These are phyloP conservation scores for Trichoderma aggressivum DNA, from an alignment of 2,329 filamentous ascomycete genomes.

Conservation along the genomic window DNA sequence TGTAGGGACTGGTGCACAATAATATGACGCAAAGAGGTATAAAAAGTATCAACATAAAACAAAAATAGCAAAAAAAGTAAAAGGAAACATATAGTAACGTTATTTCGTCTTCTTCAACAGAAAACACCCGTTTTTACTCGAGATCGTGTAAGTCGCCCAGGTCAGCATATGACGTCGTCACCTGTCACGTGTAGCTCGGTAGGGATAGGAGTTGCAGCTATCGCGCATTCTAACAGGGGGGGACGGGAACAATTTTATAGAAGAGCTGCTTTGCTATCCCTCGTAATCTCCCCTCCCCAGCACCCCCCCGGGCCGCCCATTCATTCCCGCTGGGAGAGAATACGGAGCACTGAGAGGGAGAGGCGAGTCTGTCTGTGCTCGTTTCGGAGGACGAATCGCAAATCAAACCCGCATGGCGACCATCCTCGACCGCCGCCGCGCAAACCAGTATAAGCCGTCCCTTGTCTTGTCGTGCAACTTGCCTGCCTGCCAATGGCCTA, in stretches of 20 bases:
- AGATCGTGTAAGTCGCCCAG: neutral
- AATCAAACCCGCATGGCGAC: slow-evolving; percentile 4
- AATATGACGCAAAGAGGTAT: neutral
- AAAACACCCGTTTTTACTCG: neutral
- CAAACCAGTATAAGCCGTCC: neutral
- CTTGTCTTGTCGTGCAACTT: neutral
- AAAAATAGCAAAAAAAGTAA: neutral
- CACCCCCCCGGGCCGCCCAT: neutral
- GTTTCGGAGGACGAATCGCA: neutral
- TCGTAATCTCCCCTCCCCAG: neutral
- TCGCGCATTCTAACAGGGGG: neutral
- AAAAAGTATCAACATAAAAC: neutral
- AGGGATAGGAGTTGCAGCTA: slow-evolving; percentile 1
- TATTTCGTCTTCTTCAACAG: neutral
- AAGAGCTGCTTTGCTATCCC: neutral
- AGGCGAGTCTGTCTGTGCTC: neutral
- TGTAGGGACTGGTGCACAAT: neutral
- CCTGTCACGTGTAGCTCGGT: slow-evolving; percentile 14
- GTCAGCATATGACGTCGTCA: slow-evolving; percentile 13
- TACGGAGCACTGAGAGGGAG: neutral
- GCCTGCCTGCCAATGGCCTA: slow-evolving; percentile 21
- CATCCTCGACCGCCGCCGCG: neutral
- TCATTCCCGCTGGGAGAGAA: slow-evolving; percentile 8
- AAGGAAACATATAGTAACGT: neutral
- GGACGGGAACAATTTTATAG: neutral